Evolutionary conservation across 768 basidiomycete species (phyloP).

Genomic region (Lactifluus volemus): DNA sequence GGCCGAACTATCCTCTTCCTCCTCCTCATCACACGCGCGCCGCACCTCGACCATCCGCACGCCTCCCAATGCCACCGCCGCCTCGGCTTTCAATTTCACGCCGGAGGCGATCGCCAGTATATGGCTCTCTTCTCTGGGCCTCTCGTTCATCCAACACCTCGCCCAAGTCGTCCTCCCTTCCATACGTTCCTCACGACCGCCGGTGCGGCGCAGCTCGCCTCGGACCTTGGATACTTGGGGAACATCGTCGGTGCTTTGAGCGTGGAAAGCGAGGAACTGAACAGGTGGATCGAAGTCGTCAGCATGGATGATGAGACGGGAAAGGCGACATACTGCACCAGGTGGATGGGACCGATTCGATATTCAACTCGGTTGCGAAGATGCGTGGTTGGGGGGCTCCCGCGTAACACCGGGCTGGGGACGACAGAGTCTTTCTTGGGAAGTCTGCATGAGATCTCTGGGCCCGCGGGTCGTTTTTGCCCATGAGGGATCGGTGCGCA

Average conservation of each 20-base stretch:
- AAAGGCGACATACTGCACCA: not conserved
- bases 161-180: conserved; percentile 61
- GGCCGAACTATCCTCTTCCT: conserved; percentile 9
- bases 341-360: conserved; percentile 5
- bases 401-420: not conserved
- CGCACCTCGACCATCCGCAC: conserved; percentile 23
- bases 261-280: conserved; percentile 74
- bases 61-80: not conserved
- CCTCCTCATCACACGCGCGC: conserved; percentile 26
- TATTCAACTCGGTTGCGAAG: conserved; percentile 4
- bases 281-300: conserved; percentile 68
- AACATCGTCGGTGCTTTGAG: conserved; percentile 89
- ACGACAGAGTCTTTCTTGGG: not conserved
- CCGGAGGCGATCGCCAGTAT: conserved; percentile 80
- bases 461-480: no score
- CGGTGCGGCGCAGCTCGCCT: conserved; percentile 76
- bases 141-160: conserved; percentile 67
- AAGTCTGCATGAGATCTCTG: no score
- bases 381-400: conserved; percentile 14
- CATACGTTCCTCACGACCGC: conserved; percentile 52
- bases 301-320: conserved; percentile 42
- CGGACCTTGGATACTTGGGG: conserved; percentile 82
- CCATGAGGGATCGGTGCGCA: no score
- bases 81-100: conserved; percentile 29
- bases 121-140: conserved; percentile 89